phyloP scores from a whole-genome alignment of 2,329 filamentous ascomycete genomes.

The Allantophomopsis lycopodina region DNA sequence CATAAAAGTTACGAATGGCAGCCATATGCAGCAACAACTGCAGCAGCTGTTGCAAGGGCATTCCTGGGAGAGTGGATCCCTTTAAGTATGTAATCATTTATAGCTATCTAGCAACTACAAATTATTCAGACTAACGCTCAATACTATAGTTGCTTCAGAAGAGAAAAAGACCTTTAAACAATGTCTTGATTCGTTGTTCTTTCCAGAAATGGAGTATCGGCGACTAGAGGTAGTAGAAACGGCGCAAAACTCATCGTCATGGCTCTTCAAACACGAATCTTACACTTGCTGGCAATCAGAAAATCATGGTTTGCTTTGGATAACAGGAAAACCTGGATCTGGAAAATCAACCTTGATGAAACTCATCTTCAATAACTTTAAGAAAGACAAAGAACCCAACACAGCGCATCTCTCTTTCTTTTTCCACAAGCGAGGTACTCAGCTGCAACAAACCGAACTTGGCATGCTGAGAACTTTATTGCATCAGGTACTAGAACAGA shows the following conservation, averaged over 20 bases:
- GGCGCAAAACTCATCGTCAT: constrained; percentile 17
- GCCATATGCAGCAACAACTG: no score
- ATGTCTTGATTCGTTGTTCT: constrained; percentile 19
- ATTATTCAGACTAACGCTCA: no score
- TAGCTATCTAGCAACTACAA: no score
- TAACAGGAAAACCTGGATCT: constrained; percentile 20
- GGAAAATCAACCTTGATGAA: constrained; percentile 24
- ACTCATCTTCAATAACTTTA: constrained; percentile 17
- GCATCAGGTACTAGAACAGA: constrained; percentile 15
- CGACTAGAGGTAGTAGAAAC: constrained; percentile 11
- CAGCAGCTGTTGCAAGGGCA: no score
- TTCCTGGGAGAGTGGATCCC: no score
- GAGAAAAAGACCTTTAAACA: no score
- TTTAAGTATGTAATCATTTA: no score
- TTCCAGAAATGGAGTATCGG: constrained; percentile 15
- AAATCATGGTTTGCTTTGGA: background rate
- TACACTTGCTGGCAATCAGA: no score
- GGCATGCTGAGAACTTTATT: constrained; percentile 23
- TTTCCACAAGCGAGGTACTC: constrained; percentile 19
- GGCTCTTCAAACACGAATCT: constrained; percentile 14
- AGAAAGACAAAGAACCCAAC: background rate
- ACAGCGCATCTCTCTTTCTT: constrained; percentile 20
- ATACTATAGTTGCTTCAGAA: no score
- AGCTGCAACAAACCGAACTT: constrained; percentile 17
- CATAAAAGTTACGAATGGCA: no score